Evolutionary conservation across 106 monocot genomes (phyloP), one percentile per base, ranked within the genome.

Genomic region (Allium cepa): DNA sequence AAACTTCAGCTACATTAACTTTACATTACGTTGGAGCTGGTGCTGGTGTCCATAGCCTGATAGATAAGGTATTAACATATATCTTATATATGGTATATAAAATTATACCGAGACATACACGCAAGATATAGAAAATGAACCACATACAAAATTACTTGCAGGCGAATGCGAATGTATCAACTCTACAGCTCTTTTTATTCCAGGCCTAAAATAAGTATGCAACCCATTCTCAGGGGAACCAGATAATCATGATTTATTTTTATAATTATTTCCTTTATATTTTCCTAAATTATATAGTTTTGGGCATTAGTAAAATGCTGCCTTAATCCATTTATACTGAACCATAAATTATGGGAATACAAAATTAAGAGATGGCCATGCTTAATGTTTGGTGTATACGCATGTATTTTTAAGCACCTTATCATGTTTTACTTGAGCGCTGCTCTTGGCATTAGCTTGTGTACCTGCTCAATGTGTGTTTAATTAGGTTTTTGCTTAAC

Each of bases 81-180:
- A 46, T 36, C 1, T 36, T 1, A 36, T 4, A 36, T 36, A 4
- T 36, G 3, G 4, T 36, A 36, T 36, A 36, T 36, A 4, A 36
- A 17, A n/a, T n/a, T 57, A 15, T 57, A 0, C 13, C 7, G 27
- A 17, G 1, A 0, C 7, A 13, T 45, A 36, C 1, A 36, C 4
- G 36, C 1, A 36, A 36, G 36, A n/a, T n/a, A n/a, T 36, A 36
- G 4, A 36, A 2, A 2, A 4, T 1, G 4, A 36, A 1, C 36
- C 1, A 36, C 1, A 2, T 36, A 2, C 4, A 36, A 36, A 64
- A 61, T 26, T n/a, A 82, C 62, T 26, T 77, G 13, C 76, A 94
- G 94, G 88, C 84, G 49, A 97, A 97, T 79, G 64, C 76, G 50
- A 86, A 89, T 26, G 86, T 97, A 49, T 86, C 86, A 66, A 58